Evolutionary conservation across 345 rosid genomes (phyloP), one percentile per base, ranked within the genome.

Genomic region (Hypericum perforatum): DNA sequence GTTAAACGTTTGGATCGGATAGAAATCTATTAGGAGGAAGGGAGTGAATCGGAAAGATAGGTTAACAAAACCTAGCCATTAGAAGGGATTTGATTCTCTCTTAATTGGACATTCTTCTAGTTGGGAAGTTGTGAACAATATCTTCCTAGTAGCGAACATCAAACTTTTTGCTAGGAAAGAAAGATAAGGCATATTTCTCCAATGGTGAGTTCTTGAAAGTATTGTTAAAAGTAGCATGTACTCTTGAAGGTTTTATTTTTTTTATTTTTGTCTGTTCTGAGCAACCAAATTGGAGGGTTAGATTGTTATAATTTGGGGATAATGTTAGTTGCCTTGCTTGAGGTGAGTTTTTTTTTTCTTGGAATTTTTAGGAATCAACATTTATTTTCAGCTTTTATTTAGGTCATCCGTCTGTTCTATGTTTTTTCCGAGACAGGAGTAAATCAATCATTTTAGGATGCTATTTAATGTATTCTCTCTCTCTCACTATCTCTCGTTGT

Each of bases 271-370:
- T 57, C 58, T 14, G 53, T 64, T 57, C 59, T 49, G 60, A 55
- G 63, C 44, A 52, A 57, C 51, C 15, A 60, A 43, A 56, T 52
- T 41, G 48, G 45, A 51, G 64, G 43, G 46, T 45, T 54, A 51
- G 16, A 47, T 54, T 55, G 49, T 58, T 68, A 59, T 57, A 53
- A 41, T 52, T 50, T 69, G 57, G 50, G 53, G 50, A 49, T 46
- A 40, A 49, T 40, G 13, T 4, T 32, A 52, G 42, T 32, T 62
- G 16, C 43, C 38, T 54, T 13, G 45, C 16, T 38, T 54, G 65
- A 40, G 44, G 46, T 16, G 53, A 52, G 62, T 45, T 56, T 48
- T 22, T 9, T 52, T 39, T 45, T 57, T n/a, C n/a, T 44, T 42
- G 43, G 64, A 55, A 49, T 8, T 16, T 52, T 43, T 14, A 53